A percentile compares a stretch with the other conserved stretches of the same genome.
These are phyloP conservation scores for Protostelium mycophagum DNA, from an alignment of 78 protist species.

Conservation along the genomic window DNA sequence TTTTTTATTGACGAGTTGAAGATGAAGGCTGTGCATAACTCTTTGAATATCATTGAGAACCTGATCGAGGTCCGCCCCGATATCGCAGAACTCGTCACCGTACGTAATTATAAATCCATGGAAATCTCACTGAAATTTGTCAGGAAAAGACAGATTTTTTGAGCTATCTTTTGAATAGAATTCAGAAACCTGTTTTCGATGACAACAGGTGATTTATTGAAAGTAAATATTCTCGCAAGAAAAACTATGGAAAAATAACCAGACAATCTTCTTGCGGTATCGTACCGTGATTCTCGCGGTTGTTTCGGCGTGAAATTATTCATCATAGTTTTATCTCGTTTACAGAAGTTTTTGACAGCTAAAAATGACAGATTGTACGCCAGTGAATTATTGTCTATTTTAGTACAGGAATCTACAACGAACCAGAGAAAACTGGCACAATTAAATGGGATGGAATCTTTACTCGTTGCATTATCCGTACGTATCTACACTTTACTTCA, in stretches of 20 bases:
- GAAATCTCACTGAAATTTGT: no score
- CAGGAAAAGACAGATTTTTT: not conserved
- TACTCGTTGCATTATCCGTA: slow-evolving; percentile 18
- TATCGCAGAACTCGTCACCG: not conserved
- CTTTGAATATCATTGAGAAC: slow-evolving; percentile 35
- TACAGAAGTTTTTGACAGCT: no score
- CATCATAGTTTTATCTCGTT: no score
- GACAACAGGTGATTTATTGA: no score
- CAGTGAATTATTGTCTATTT: slow-evolving; percentile 35
- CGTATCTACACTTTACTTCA: no score
- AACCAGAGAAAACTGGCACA: slow-evolving; percentile 2
- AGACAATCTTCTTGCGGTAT: no score
- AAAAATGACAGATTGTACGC: slow-evolving; percentile 26
- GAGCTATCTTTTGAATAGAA: not conserved
- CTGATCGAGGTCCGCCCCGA: slow-evolving; percentile 26
- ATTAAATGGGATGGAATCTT: slow-evolving; percentile 30
- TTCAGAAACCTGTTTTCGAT: not conserved
- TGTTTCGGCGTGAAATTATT: no score
- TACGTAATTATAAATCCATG: not conserved
- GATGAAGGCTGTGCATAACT: slow-evolving; percentile 43
- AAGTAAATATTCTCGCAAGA: no score
- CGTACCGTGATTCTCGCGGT: no score
- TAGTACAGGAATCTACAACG: slow-evolving; percentile 16
- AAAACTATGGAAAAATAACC: no score
- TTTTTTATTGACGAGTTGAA: not conserved